Evolutionary conservation across 495 filamentous ascomycete genomes (phyloP), one percentile per base, ranked within the genome.

Genomic region (Xylaria acuta): DNA sequence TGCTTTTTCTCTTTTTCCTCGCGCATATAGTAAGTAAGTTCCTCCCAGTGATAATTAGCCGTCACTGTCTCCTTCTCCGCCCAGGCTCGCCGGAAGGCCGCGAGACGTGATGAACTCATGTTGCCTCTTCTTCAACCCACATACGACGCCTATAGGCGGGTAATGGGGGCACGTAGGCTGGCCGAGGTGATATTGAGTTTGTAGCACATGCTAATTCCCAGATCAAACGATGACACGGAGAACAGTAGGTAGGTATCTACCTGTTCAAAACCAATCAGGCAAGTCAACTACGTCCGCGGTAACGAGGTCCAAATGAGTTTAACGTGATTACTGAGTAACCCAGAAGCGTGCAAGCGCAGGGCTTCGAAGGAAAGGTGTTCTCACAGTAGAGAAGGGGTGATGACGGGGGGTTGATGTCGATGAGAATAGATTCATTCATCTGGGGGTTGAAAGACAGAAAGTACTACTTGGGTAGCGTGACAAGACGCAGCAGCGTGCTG

Each of bases 41-140:
- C 71, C 9, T 73, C 64, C 25, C 20, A 30, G 32, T 69, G 71
- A 1, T 20, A 34, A 11, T 69, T 18, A 34, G 40, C 30, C 43
- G 68, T 68, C 22, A 68, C 34, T 4, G 1, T 27, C 43, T 5
- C 16, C 25, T 51, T 43, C 32, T 62, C 27, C 0, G 54, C n/a
- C 71, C 71, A 73, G 9, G 18, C 18, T 25, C 8, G 40, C 7
- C 22, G 20, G 63, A 72, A 65, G 1, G 6, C 27, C 32, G 41
- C 27, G 16, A 64, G 40, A 30, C 16, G 43, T n/a, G 45, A 63
- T 16, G 68, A 70, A 70, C 11, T 30, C 69, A 71, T 66, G 47
- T 14, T 59, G 51, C 45, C 36, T 69, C 16, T 8, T 41, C 12
- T 30, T 25, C 25, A 60, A 38, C 16, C 16, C 36, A n/a, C 14